Percentiles rank a stretch among this genome's conserved stretches.
phyloP scores from a whole-genome alignment of 371 early-diverging fungal genomes.

The Mucor indicus region DNA sequence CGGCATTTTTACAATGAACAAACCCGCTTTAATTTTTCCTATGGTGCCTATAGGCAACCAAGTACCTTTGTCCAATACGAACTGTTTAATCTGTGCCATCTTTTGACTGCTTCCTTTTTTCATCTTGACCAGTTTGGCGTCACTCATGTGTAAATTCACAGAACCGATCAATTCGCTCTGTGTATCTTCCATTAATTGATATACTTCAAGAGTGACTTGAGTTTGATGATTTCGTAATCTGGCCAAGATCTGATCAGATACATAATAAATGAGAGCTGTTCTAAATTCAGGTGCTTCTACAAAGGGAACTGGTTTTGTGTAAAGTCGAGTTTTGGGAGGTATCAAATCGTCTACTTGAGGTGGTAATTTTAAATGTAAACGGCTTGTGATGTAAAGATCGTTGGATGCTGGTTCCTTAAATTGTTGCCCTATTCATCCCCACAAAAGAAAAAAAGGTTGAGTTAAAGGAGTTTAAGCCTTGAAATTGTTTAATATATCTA shows the following conservation, averaged over 20 bases:
- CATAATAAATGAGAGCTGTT: constrained; percentile 38
- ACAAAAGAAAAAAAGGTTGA: not conserved
- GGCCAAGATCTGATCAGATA: constrained; percentile 30
- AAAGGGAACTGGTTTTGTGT: constrained; percentile 24
- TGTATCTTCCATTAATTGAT: constrained; percentile 14
- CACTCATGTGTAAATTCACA: constrained; percentile 19
- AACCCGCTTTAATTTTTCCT: constrained; percentile 23
- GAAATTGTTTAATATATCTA: not conserved
- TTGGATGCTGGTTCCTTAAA: constrained; percentile 24
- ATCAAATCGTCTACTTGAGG: constrained; percentile 40
- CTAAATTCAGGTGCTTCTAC: constrained; percentile 27
- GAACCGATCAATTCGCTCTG: constrained; percentile 17
- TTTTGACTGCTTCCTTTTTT: constrained; percentile 20
- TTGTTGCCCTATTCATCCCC: constrained; percentile 23
- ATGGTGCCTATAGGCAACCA: constrained; percentile 20
- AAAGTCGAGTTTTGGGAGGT: constrained; percentile 36
- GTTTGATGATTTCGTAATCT: constrained; percentile 22
- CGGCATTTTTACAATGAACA: constrained; percentile 34
- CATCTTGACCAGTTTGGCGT: constrained; percentile 32
- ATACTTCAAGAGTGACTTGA: constrained; percentile 24
- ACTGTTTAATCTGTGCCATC: constrained; percentile 29
- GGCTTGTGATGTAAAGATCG: constrained; percentile 36
- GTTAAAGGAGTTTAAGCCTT: not conserved
- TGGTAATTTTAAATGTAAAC: constrained; percentile 32
- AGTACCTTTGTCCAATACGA: constrained; percentile 39